phyloP scores from a whole-genome alignment of 441 rosid species.

The Cnidoscolus chayamansa region DNA sequence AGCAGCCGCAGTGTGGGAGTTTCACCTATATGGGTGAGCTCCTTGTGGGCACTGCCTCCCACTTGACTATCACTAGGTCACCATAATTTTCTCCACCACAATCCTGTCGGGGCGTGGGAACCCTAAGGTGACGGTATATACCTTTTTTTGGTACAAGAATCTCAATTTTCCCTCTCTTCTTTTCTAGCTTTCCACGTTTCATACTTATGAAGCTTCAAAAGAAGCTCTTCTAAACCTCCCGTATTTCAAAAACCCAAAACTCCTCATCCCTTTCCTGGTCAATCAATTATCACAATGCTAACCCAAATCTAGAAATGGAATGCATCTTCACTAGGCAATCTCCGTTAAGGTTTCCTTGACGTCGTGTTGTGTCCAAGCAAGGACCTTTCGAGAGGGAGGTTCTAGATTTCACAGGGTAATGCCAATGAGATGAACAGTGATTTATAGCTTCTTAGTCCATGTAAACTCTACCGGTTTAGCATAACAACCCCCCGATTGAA shows the following conservation, averaged over 20 bases:
- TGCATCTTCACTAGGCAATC: conserved; percentile 40
- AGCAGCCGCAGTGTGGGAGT: too few species aligned
- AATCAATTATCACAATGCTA: too few species aligned
- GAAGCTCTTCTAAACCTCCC: neutral
- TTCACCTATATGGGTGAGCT: too few species aligned
- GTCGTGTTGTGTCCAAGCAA: conserved; percentile 59
- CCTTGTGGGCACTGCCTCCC: too few species aligned
- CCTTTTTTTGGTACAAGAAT: neutral
- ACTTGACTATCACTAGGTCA: too few species aligned
- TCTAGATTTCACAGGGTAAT: conserved; percentile 47
- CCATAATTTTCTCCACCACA: too few species aligned
- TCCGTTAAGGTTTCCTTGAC: conserved; percentile 49
- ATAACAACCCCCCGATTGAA: conserved; percentile 23
- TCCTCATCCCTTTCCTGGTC: too few species aligned
- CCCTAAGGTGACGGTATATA: too few species aligned
- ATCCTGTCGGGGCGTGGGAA: too few species aligned
- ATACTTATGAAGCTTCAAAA: neutral
- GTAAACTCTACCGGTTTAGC: conserved; percentile 50
- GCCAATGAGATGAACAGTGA: conserved; percentile 56
- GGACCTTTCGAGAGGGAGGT: conserved; percentile 34
- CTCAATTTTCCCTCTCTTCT: too few species aligned
- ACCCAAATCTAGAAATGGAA: neutral
- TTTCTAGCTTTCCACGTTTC: neutral
- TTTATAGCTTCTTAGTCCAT: conserved; percentile 60
- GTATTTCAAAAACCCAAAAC: neutral